Base-by-base conservation (phyloP, 169 alveolate genomes). In the Toxoplasma gondii region DNA sequence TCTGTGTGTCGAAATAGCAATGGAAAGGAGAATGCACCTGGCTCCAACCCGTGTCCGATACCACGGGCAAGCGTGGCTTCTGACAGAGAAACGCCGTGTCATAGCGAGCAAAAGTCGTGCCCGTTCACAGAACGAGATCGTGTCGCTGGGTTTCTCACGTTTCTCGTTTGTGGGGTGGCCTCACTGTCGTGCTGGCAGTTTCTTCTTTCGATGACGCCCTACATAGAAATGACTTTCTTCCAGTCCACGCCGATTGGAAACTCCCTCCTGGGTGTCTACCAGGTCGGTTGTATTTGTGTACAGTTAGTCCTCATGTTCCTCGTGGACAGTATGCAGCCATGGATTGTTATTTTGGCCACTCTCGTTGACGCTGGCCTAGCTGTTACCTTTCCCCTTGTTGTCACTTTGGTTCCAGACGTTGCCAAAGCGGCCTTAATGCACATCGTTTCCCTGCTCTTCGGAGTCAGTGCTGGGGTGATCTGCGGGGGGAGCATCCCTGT, bases 141-240 rank as follows among this genome's bases (percentile, higher is more conserved):
- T 17, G 17, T 82, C 27, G 67, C 69, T 9, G 93, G 81, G 2
- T 69, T 44, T 31, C 22, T 91, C 1, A 70, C 87, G n/a, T 91
- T 91, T 44, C 38, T 91, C 31, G 17, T 91, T 29, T 74, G 87
- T 41, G 93, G 93, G 17, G 53, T 91, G 0, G 44, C 78, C 16
- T 91, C 93, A 2, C 93, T 91, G 17, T 53, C 41, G 16, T 74
- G 88, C 70, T 91, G 93, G 93, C 87, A 91, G 36, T 91, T 81
- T 24, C 88, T 91, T n/a, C 88, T 91, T 9, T 80, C 88, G 36
- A 43, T 91, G 70, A 31, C 69, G 88, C 88, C 93, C 16, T 91
- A 91, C 34, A 91, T 91, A 17, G 87, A 69, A 38, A 43, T 24
- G 74, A 53, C 82, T 19, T 80, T 81, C 45, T 91, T 64, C 78